A percentile compares a stretch with the other conserved stretches of the same genome.
These are phyloP conservation scores for Carex littledalei DNA, from an alignment of 176 grass and related monocot genomes.

Conservation along the genomic window DNA sequence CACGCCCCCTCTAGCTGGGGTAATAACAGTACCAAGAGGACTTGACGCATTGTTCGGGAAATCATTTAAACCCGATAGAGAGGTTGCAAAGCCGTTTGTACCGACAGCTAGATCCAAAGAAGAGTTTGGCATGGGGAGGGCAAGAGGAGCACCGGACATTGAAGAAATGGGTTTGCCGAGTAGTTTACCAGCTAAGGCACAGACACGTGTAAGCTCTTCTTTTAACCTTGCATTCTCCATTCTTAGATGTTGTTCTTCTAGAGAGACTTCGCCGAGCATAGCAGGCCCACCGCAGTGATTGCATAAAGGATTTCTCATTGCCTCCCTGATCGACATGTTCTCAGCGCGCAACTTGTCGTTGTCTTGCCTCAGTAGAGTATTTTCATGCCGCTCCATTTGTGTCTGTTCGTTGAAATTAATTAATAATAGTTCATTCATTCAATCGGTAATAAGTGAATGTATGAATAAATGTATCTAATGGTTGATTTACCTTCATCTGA, in stretches of 20 bases:
- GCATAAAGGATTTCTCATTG: constrained; percentile 42
- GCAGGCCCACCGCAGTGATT: constrained; percentile 40
- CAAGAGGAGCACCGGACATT: constrained; percentile 15
- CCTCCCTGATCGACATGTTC: constrained; percentile 59
- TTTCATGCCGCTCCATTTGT: constrained; percentile 58
- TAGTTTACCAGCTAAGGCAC: constrained; percentile 56
- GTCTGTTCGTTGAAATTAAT: constrained; percentile 25
- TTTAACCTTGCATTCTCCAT: constrained; percentile 73
- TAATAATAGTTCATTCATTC: too few relatives aligned
- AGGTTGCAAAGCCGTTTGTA: constrained; percentile 21
- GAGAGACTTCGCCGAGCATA: constrained; percentile 37
- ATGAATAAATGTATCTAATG: too few relatives aligned
- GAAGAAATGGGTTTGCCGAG: constrained; percentile 43
- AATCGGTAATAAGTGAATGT: too few relatives aligned
- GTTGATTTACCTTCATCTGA: constrained; percentile 54
- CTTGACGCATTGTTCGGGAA: constrained; percentile 31
- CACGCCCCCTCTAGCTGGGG: constrained; percentile 25
- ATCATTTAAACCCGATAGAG: constrained; percentile 34
- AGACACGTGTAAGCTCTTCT: constrained; percentile 64
- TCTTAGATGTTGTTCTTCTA: constrained; percentile 60
- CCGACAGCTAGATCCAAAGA: constrained; percentile 54
- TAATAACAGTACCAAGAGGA: constrained; percentile 40
- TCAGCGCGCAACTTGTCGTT: constrained; percentile 78
- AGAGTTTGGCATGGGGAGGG: constrained; percentile 26
- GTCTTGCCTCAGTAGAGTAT: constrained; percentile 56